Conservation (phyloP, 2,329 filamentous ascomycete species). For the Alternaria sp. region DNA sequence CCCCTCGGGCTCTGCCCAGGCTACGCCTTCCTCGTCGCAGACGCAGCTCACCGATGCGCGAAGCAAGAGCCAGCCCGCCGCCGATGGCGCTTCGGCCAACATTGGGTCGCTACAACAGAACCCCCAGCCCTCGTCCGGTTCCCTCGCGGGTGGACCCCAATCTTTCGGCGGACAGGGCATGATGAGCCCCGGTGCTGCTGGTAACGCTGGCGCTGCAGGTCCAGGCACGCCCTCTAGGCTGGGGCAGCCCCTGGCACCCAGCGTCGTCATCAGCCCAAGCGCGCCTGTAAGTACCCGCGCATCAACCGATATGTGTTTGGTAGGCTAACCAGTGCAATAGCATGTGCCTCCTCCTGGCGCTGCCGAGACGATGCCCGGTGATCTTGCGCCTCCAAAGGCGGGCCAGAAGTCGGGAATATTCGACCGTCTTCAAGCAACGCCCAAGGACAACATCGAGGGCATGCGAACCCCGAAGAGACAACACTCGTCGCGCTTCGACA, state of each 20-base stretch:
- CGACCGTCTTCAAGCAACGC: slow-evolving; percentile 88
- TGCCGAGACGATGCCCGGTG: slow-evolving; percentile 96
- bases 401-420: slow-evolving; percentile 88
- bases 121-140: slow-evolving; percentile 39
- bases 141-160: slow-evolving; percentile 38
- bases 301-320: not conserved
- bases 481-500: slow-evolving; percentile 96
- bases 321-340: slow-evolving; percentile 53
- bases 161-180: slow-evolving; percentile 42
- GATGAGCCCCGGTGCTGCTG: slow-evolving; percentile 40
- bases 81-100: slow-evolving; percentile 37
- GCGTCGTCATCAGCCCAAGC: slow-evolving; percentile 93
- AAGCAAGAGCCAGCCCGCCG: slow-evolving; percentile 74
- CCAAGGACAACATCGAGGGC: slow-evolving; percentile 95
- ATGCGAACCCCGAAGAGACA: slow-evolving; percentile 94
- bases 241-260: slow-evolving; percentile 73
- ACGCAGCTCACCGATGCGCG: slow-evolving; percentile 84
- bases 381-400: slow-evolving; percentile 91
- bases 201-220: slow-evolving; percentile 56
- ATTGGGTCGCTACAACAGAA: slow-evolving; percentile 39
- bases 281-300: slow-evolving; percentile 62
- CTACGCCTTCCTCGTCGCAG: slow-evolving; percentile 86
- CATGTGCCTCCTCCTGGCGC: slow-evolving; percentile 92
- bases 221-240: slow-evolving; percentile 68
- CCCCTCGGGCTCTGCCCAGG: slow-evolving; percentile 66